phyloP scores from a whole-genome alignment of 306 rosid genomes.

The Cyamopsis tetragonoloba region DNA sequence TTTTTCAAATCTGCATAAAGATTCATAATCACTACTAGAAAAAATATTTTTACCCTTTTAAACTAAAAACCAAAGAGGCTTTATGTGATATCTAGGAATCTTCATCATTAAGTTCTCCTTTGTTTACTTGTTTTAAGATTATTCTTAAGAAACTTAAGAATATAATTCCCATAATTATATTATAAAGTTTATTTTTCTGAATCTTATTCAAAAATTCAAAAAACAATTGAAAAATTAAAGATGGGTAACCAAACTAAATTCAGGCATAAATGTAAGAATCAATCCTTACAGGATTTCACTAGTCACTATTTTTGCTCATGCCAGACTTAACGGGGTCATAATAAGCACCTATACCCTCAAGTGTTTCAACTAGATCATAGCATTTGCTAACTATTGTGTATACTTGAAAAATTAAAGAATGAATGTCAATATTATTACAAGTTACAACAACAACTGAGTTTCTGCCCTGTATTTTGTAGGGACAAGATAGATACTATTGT shows the following conservation, averaged over 20 bases:
- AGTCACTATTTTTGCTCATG: slow-evolving; percentile 15
- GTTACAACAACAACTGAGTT: slow-evolving; percentile 45
- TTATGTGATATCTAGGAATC: too few relatives aligned
- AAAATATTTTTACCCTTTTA: too few relatives aligned
- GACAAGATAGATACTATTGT: slow-evolving; percentile 11
- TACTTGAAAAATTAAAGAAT: slow-evolving; percentile 42
- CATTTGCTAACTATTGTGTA: neutral
- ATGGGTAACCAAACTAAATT: neutral
- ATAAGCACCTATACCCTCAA: neutral
- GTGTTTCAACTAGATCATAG: neutral
- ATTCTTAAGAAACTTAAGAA: too few relatives aligned
- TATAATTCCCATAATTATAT: too few relatives aligned
- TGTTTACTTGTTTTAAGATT: too few relatives aligned
- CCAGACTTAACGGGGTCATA: neutral
- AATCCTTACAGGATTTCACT: neutral
- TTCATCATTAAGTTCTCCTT: too few relatives aligned
- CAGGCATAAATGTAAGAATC: neutral
- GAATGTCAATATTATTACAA: slow-evolving; percentile 42
- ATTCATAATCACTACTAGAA: too few relatives aligned
- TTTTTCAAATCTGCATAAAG: too few relatives aligned
- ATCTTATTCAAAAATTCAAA: too few relatives aligned
- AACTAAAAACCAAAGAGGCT: too few relatives aligned
- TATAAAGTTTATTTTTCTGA: too few relatives aligned
- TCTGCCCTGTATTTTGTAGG: slow-evolving; percentile 24
- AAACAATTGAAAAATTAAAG: too few relatives aligned